A percentile compares a stretch with the other conserved stretches of the same genome.
Conservation (phyloP, 1,139 yeast species). For the Lodderomyces parapsilosis region DNA sequence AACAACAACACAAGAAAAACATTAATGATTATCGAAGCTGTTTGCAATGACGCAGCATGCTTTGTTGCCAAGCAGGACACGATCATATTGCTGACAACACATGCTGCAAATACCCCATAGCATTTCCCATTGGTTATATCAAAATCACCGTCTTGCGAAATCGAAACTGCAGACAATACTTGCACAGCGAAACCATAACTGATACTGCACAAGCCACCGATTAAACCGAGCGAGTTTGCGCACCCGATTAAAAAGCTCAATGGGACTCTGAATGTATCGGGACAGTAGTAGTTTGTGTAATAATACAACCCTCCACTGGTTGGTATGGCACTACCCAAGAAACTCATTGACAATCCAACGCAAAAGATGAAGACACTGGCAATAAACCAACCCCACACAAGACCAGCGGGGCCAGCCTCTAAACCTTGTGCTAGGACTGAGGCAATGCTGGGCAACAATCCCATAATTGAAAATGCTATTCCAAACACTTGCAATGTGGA, state of each 20-base stretch:
- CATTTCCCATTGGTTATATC: constrained; percentile 28
- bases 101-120: constrained; percentile 40
- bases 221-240: constrained; percentile 34
- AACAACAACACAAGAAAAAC: constrained; percentile 55
- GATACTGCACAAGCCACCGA: constrained; percentile 40
- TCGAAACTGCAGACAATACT: constrained; percentile 33
- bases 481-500: constrained; percentile 53
- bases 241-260: constrained; percentile 47
- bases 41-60: constrained; percentile 57
- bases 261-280: constrained; percentile 30
- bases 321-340: constrained; percentile 67
- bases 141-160: constrained; percentile 32
- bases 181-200: constrained; percentile 39
- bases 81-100: constrained; percentile 26
- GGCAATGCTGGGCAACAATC: constrained; percentile 47
- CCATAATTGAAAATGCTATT: constrained; percentile 55
- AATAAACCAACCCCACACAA: constrained; percentile 73
- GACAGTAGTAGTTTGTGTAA: constrained; percentile 45
- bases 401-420: constrained; percentile 45
- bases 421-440: constrained; percentile 34
- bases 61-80: constrained; percentile 34
- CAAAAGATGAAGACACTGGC: constrained; percentile 57
- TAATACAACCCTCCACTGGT: constrained; percentile 72
- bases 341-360: constrained; percentile 64
- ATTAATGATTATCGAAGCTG: constrained; percentile 57